Conservation (phyloP, 169 alveolate genomes). For the Toxoplasma gondii region DNA sequence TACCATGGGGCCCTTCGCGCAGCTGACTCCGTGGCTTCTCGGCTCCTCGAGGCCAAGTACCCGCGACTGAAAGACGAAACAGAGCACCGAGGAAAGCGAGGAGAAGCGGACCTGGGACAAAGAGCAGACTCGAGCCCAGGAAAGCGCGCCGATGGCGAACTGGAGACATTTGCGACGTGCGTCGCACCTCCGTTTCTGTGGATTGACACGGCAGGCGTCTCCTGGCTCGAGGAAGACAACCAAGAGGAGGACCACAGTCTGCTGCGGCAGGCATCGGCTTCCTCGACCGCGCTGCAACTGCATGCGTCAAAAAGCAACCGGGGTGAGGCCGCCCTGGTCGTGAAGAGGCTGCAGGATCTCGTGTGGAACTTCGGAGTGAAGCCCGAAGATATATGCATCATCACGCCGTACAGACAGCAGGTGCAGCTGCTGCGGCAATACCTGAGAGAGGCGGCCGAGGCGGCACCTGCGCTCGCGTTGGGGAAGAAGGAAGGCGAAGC, state of each 20-base stretch:
- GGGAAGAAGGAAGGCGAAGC: background rate
- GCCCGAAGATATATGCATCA: conserved; percentile 33
- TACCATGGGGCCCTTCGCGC: conserved; percentile 48
- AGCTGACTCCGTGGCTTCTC: background rate
- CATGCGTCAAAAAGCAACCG: conserved; percentile 27
- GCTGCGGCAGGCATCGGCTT: background rate
- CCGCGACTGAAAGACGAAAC: background rate
- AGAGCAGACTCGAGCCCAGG: background rate
- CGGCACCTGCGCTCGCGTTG: background rate
- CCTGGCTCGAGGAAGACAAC: conserved; percentile 39
- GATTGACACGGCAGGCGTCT: conserved; percentile 58
- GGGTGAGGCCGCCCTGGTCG: conserved; percentile 45
- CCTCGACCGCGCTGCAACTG: background rate
- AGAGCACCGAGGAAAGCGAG: background rate
- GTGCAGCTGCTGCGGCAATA: conserved; percentile 47
- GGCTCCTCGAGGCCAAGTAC: background rate
- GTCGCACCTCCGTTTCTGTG: conserved; percentile 45
- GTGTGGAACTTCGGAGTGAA: background rate
- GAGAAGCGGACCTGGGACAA: background rate
- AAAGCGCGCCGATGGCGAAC: background rate
- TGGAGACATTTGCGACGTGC: background rate
- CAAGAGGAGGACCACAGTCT: background rate
- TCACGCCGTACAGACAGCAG: conserved; percentile 62
- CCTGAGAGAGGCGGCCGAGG: background rate
- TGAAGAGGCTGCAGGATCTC: conserved; percentile 17